A percentile compares a stretch with the other conserved stretches of the same genome.
These are phyloP conservation scores for Pleurotus tuber-regium DNA, from an alignment of 768 basidiomycete species.

Conservation along the genomic window DNA sequence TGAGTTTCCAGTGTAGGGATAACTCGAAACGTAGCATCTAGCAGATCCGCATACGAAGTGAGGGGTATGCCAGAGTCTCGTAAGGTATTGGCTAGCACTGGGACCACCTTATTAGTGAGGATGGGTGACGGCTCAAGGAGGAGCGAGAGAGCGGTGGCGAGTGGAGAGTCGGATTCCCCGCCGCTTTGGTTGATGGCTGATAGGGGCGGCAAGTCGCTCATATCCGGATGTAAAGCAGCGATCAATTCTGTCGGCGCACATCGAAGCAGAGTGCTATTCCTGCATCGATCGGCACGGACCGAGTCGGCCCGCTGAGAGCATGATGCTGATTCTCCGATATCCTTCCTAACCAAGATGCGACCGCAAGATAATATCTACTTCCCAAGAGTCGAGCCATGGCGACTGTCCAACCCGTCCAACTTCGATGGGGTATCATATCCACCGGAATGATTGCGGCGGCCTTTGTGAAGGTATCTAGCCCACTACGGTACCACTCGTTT, in stretches of 20 bases:
- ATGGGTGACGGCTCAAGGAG: constrained; percentile 56
- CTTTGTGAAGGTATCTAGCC: constrained; percentile 72
- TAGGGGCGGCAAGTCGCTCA: constrained; percentile 26
- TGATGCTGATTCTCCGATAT: constrained; percentile 10
- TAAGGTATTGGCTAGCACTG: constrained; percentile 39
- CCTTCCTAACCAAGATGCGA: background rate
- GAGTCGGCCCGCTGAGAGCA: constrained; percentile 1
- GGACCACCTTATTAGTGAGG: constrained; percentile 46
- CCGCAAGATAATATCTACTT: no score
- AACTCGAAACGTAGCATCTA: constrained; percentile 48
- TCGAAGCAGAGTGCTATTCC: no score
- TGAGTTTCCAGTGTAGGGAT: constrained; percentile 52
- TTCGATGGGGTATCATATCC: constrained; percentile 88
- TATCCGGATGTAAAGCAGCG: background rate
- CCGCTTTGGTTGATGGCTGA: constrained; percentile 26
- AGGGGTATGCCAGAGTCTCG: constrained; percentile 15
- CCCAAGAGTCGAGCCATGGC: constrained; percentile 23
- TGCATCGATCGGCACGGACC: constrained; percentile 1
- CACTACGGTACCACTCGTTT: constrained; percentile 8
- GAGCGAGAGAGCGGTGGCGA: constrained; percentile 25
- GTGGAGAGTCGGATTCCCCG: constrained; percentile 33
- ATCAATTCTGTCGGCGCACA: background rate
- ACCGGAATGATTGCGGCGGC: constrained; percentile 68
- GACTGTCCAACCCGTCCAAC: constrained; percentile 32
- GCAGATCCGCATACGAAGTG: constrained; percentile 49